Evolutionary conservation across 345 rosid species (phyloP).

Genomic region (Eucalyptus pauciflora): DNA sequence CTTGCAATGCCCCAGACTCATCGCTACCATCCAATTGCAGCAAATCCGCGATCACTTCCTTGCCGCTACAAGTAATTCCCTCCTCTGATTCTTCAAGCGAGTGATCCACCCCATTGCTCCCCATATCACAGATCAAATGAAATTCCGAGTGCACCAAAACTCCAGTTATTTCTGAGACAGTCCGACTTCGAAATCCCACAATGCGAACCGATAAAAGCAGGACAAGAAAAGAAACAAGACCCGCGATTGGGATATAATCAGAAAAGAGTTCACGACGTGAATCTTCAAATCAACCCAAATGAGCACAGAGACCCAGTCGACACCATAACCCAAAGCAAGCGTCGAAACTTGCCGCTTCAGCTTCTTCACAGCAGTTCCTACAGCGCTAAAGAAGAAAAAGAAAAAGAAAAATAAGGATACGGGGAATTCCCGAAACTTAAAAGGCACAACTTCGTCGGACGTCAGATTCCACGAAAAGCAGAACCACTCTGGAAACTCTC

Average conservation of each 20-base stretch:
- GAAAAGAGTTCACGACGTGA: background rate
- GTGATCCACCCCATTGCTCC: conserved; percentile 33
- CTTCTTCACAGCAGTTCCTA: background rate
- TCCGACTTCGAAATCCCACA: background rate
- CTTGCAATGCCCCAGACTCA: background rate
- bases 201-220: background rate
- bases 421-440: background rate
- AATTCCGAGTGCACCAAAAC: background rate
- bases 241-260: background rate
- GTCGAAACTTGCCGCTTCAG: background rate
- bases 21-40: background rate
- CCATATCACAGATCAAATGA: conserved; percentile 24
- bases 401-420: background rate
- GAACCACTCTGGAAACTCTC: background rate
- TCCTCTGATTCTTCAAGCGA: conserved; percentile 22
- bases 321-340: background rate
- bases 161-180: background rate
- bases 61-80: conserved; percentile 8
- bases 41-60: conserved; percentile 1
- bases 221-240: background rate
- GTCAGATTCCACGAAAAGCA: background rate
- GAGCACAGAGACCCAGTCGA: background rate
- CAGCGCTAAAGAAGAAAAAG: background rate
- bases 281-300: background rate
- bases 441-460: background rate